Conservation (phyloP, 768 basidiomycete species). For the Mycena indigotica region DNA sequence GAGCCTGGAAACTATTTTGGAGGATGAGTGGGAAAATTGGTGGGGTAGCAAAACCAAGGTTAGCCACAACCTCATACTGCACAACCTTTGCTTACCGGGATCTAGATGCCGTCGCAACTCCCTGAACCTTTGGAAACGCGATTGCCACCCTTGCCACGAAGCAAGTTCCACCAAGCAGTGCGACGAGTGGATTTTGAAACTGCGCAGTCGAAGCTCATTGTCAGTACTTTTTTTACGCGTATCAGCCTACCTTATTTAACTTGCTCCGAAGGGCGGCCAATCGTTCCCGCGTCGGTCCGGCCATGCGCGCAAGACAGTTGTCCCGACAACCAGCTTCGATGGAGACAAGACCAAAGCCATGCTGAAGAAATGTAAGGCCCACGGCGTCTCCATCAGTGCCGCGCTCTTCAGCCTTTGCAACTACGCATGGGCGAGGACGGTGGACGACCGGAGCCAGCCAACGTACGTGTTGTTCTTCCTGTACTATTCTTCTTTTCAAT, state of each 20-base stretch:
- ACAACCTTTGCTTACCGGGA: neutral
- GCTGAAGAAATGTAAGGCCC: constrained; percentile 67
- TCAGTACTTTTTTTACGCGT: constrained; percentile 29
- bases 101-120: constrained; percentile 18
- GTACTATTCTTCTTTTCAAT: neutral
- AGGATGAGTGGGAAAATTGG: constrained; percentile 36
- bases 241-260: neutral
- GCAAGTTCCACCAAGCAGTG: constrained; percentile 47
- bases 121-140: constrained; percentile 54
- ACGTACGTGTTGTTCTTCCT: constrained; percentile 49
- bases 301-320: constrained; percentile 58
- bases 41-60: constrained; percentile 25
- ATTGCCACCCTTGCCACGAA: constrained; percentile 37
- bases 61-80: neutral
- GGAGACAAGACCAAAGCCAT: constrained; percentile 59
- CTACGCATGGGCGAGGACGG: constrained; percentile 67
- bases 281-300: constrained; percentile 57
- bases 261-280: constrained; percentile 65
- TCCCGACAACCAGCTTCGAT: constrained; percentile 67
- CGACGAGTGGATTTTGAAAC: constrained; percentile 58
- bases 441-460: constrained; percentile 49
- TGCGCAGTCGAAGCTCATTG: constrained; percentile 59
- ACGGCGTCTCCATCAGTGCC: constrained; percentile 73
- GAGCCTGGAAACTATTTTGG: constrained; percentile 33
- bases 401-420: constrained; percentile 72